Evolutionary conservation across 768 basidiomycete species (phyloP).

Genomic region (Phanerodontia chrysosporium): DNA sequence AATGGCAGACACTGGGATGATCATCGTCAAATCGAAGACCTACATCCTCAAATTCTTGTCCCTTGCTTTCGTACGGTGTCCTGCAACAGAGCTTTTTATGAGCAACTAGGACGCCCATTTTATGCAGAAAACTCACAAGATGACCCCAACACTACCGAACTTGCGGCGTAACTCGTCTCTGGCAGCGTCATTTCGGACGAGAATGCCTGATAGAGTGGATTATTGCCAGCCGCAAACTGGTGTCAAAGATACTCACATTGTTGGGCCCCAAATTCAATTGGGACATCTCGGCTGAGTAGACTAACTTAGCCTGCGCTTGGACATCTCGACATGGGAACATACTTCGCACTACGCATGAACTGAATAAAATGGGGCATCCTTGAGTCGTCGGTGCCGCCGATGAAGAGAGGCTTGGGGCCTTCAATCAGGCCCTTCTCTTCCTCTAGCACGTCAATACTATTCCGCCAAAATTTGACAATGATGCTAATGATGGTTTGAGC

Average conservation of each 20-base stretch:
- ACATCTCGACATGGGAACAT: constrained; percentile 1
- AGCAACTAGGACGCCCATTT: neutral
- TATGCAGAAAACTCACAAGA: constrained; percentile 9
- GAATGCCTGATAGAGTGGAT: no score
- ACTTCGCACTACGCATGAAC: constrained; percentile 26
- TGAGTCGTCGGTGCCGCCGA: constrained; percentile 22
- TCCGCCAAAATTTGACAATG: constrained; percentile 29
- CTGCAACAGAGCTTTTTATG: constrained; percentile 2
- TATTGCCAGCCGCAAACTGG: no score
- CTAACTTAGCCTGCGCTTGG: neutral
- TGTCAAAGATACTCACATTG: constrained; percentile 21
- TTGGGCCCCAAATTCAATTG: constrained; percentile 24
- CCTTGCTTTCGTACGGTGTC: constrained; percentile 61
- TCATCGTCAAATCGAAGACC: neutral
- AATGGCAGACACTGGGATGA: neutral
- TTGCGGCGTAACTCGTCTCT: constrained; percentile 19
- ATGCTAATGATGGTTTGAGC: constrained; percentile 28
- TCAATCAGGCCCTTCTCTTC: constrained; percentile 28
- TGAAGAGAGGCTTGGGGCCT: constrained; percentile 29
- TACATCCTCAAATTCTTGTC: constrained; percentile 63
- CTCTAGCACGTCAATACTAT: constrained; percentile 28
- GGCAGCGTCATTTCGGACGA: constrained; percentile 30
- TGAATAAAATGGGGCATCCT: constrained; percentile 27
- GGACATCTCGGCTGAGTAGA: constrained; percentile 12
- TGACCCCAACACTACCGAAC: constrained; percentile 26